phyloP scores from a whole-genome alignment of 805 yeast species.

The Lipomyces yamadae region DNA sequence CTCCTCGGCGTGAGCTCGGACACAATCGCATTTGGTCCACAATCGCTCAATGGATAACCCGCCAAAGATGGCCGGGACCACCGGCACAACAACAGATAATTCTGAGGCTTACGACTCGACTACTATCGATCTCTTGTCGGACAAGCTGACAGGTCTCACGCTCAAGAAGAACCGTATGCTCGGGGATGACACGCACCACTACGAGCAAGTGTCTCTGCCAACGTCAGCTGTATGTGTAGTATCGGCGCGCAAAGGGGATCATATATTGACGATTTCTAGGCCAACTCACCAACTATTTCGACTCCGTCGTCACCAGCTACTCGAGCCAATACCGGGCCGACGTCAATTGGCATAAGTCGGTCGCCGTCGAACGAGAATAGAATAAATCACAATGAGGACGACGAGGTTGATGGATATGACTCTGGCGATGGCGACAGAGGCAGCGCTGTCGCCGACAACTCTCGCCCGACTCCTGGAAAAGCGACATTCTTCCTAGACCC shows the following conservation, averaged over 20 bases:
- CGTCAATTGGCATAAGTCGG: conserved; percentile 17
- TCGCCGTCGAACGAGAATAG: conserved; percentile 10
- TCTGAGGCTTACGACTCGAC: not conserved
- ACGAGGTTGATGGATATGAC: conserved; percentile 4
- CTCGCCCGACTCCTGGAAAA: conserved; percentile 3
- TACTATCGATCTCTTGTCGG: conserved; percentile 28
- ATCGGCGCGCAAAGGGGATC: not conserved
- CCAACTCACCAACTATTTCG: conserved; percentile 23
- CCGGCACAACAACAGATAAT: not conserved
- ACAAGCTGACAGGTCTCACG: conserved; percentile 38
- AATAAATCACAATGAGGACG: conserved; percentile 2
- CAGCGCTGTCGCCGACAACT: not conserved
- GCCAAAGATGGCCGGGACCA: not conserved
- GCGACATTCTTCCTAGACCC: conserved; percentile 29
- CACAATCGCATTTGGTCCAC: not conserved
- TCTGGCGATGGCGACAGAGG: conserved; percentile 4
- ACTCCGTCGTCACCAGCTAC: conserved; percentile 33
- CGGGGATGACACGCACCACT: conserved; percentile 41
- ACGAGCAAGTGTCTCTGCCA: conserved; percentile 45
- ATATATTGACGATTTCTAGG: not conserved
- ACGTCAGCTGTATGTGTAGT: conserved; percentile 39
- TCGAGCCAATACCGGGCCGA: conserved; percentile 18
- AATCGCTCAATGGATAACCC: not conserved
- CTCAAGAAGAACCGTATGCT: conserved; percentile 41
- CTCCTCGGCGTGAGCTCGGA: not conserved